Percentiles rank a stretch among this genome's conserved stretches.
phyloP scores from a whole-genome alignment of 31 red algal species.

The Endocladia muricata region DNA sequence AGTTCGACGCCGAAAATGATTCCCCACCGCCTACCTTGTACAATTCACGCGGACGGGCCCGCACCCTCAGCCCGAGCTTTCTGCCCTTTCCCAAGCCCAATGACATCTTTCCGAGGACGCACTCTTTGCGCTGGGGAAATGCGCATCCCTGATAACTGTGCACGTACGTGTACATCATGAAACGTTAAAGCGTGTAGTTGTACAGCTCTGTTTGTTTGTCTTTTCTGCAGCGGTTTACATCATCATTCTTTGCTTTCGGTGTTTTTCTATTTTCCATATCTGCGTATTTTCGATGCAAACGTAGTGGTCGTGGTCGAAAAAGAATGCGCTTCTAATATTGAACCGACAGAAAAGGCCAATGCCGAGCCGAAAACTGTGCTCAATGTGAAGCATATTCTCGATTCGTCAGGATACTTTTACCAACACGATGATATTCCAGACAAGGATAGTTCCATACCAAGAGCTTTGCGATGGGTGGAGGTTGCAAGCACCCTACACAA shows the following conservation, averaged over 20 bases:
- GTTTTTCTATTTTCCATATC: neutral
- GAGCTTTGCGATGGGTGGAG: slow-evolving; percentile 28
- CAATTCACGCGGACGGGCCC: slow-evolving; percentile 34
- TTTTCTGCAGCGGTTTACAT: too few species aligned
- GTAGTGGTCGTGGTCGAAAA: neutral
- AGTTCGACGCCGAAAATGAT: neutral
- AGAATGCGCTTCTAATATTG: neutral
- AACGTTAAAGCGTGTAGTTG: too few species aligned
- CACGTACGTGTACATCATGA: slow-evolving; percentile 35
- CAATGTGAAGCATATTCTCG: slow-evolving; percentile 28
- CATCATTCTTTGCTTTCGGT: neutral
- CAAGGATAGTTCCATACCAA: slow-evolving; percentile 11
- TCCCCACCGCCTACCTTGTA: slow-evolving; percentile 40
- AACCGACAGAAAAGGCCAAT: neutral
- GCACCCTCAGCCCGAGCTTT: slow-evolving; percentile 48
- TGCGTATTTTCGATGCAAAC: neutral
- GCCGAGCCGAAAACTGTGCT: neutral
- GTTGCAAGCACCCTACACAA: slow-evolving; percentile 37
- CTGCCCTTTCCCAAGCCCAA: slow-evolving; percentile 37
- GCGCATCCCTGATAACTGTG: slow-evolving; percentile 11
- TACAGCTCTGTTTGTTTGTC: too few species aligned
- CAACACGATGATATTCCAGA: slow-evolving; percentile 35
- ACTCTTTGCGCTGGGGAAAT: slow-evolving; percentile 17
- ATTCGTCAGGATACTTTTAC: slow-evolving; percentile 33
- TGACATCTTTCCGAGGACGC: slow-evolving; percentile 42